Percentiles rank a stretch among this genome's conserved stretches.
Evolutionary conservation across 345 rosid species (phyloP).

Genomic region (Rhodomyrtus tomentosa): DNA sequence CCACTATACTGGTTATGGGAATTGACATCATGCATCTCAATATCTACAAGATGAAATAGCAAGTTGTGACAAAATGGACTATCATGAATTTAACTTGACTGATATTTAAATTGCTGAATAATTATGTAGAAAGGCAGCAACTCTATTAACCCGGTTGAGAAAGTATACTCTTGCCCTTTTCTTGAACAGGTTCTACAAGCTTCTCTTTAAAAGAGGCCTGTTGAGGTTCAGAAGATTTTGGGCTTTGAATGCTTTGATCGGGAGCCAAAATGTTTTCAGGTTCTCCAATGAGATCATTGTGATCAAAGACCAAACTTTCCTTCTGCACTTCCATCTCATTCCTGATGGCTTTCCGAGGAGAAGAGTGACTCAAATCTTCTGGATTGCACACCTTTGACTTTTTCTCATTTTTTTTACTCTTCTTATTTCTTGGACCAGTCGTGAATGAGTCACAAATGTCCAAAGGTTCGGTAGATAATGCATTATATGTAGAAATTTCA

Average conservation of each 20-base stretch:
- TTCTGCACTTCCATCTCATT: background rate
- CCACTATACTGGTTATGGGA: background rate
- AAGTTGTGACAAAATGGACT: background rate
- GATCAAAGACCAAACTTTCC: background rate
- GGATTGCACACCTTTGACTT: constrained; percentile 9
- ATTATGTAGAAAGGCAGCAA: background rate
- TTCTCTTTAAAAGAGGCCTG: constrained; percentile 12
- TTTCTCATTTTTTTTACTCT: constrained; percentile 20
- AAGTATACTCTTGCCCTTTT: constrained; percentile 2
- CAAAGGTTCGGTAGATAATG: constrained; percentile 1
- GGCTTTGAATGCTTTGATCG: background rate
- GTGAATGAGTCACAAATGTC: constrained; percentile 1
- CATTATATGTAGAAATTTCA: constrained; percentile 1
- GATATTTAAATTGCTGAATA: background rate
- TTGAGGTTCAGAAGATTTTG: constrained; percentile 9
- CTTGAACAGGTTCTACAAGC: constrained; percentile 5
- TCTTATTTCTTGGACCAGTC: constrained; percentile 7
- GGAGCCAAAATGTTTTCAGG: constrained; percentile 4
- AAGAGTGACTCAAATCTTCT: constrained; percentile 5
- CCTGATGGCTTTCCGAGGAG: constrained; percentile 1
- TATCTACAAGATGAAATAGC: background rate
- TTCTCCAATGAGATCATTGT: constrained; percentile 1
- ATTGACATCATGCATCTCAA: background rate
- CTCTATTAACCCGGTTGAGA: background rate
- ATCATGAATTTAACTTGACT: background rate